Evolutionary conservation across 2,329 filamentous ascomycete species (phyloP).

Genomic region (Triangularia verruculosa): DNA sequence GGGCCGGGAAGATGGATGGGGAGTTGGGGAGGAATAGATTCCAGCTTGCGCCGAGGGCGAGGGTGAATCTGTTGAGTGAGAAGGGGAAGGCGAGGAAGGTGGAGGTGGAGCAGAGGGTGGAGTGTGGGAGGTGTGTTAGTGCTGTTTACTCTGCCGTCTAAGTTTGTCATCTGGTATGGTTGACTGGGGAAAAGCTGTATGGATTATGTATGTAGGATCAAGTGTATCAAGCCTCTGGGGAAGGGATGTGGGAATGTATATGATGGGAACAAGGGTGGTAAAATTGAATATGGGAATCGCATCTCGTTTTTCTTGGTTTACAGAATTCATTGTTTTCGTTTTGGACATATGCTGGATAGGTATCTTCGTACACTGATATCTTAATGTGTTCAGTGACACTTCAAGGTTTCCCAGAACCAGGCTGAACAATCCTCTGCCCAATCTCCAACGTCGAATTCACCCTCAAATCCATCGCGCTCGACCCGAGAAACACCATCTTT

Average conservation of each 20-base stretch:
- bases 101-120: constrained; percentile 79
- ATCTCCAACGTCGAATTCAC: too few species aligned
- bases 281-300: background rate
- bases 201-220: background rate
- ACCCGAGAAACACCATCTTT: background rate
- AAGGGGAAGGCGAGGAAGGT: constrained; percentile 61
- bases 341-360: too few species aligned
- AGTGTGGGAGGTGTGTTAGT: constrained; percentile 74
- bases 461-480: background rate
- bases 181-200: background rate
- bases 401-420: too few species aligned
- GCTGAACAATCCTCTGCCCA: too few species aligned
- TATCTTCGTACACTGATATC: too few species aligned
- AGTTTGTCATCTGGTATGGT: background rate
- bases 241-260: background rate
- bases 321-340: background rate
- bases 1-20: constrained; percentile 55
- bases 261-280: background rate
- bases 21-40: constrained; percentile 68
- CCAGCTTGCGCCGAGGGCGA: constrained; percentile 74
- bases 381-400: too few species aligned
- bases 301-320: background rate
- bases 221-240: background rate
- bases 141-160: constrained; percentile 70
- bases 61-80: constrained; percentile 59